Evolutionary conservation across 208 protist species (phyloP).

Genomic region (Blastocrithidia nonstop): DNA sequence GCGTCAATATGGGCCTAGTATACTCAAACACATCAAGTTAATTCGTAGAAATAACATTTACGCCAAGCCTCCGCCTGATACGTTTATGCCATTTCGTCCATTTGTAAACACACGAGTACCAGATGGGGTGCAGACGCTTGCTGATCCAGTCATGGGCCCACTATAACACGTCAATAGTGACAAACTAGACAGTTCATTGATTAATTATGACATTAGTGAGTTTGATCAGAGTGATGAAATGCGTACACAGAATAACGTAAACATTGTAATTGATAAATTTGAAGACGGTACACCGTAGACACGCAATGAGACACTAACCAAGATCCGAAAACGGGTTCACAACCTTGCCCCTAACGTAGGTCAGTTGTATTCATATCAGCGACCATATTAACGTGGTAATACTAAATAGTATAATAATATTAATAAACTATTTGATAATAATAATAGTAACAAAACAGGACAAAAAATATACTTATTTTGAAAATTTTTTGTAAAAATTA

Average conservation of each 20-base stretch:
- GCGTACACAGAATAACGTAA: background rate
- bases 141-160: conserved; percentile 19
- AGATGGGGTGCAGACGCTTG: conserved; percentile 29
- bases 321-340: conserved; percentile 13
- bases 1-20: conserved; percentile 41
- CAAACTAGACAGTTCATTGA: too few species aligned
- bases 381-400: conserved; percentile 31
- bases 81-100: conserved; percentile 65
- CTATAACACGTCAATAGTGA: conserved; percentile 9
- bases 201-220: background rate
- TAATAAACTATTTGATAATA: background rate
- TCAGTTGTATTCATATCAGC: conserved; percentile 73
- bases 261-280: conserved; percentile 8
- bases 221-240: background rate
- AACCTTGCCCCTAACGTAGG: conserved; percentile 65
- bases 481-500: background rate
- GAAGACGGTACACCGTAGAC: conserved; percentile 12
- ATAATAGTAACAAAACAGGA: conserved; percentile 4
- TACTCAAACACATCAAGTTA: conserved; percentile 22
- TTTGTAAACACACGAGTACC: conserved; percentile 37
- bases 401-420: background rate
- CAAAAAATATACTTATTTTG: too few species aligned
- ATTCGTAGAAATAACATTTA: conserved; percentile 2
- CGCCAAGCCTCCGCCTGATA: conserved; percentile 15
- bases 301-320: conserved; percentile 8